phyloP scores from a whole-genome alignment of 352 stramenopile species.

The Phytophthora podocarpi region DNA sequence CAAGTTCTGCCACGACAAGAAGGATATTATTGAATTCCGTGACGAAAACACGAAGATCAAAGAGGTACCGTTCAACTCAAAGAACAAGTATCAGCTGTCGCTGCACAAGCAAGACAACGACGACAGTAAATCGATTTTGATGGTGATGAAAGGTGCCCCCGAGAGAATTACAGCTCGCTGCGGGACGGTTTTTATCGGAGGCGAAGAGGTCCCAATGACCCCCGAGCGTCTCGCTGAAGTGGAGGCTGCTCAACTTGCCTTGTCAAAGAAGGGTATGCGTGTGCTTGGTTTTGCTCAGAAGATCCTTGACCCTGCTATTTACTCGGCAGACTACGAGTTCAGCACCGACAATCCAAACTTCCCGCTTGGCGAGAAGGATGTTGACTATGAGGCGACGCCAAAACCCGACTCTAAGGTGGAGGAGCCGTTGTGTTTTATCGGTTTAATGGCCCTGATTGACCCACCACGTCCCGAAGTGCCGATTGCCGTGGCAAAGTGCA shows the following conservation, averaged over 20 bases:
- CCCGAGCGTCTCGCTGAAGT: constrained; percentile 89
- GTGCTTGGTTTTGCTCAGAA: constrained; percentile 74
- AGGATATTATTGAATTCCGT: constrained; percentile 79
- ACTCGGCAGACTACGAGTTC: constrained; percentile 65
- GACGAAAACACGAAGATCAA: constrained; percentile 75
- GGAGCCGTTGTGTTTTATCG: constrained; percentile 91
- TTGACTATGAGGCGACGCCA: constrained; percentile 70
- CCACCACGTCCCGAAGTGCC: constrained; percentile 91
- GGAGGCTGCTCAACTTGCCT: constrained; percentile 47
- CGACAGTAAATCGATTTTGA: constrained; percentile 56
- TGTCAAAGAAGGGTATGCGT: constrained; percentile 77
- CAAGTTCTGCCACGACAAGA: constrained; percentile 86
- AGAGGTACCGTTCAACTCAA: constrained; percentile 86
- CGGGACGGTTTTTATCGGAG: constrained; percentile 70
- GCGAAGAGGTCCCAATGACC: constrained; percentile 85
- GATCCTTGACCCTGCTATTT: constrained; percentile 51
- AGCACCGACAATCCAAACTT: constrained; percentile 80
- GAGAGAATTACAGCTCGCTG: constrained; percentile 95
- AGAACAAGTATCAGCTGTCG: constrained; percentile 88
- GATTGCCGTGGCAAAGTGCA: constrained; percentile 90
- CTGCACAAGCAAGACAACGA: constrained; percentile 85
- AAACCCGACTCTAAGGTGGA: constrained; percentile 79
- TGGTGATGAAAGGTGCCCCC: constrained; percentile 96
- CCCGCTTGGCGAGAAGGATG: constrained; percentile 82
- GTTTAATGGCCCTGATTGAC: constrained; percentile 96